phyloP scores from a whole-genome alignment of 2,329 filamentous ascomycete genomes.

The Ophiosphaerella herpotricha region DNA sequence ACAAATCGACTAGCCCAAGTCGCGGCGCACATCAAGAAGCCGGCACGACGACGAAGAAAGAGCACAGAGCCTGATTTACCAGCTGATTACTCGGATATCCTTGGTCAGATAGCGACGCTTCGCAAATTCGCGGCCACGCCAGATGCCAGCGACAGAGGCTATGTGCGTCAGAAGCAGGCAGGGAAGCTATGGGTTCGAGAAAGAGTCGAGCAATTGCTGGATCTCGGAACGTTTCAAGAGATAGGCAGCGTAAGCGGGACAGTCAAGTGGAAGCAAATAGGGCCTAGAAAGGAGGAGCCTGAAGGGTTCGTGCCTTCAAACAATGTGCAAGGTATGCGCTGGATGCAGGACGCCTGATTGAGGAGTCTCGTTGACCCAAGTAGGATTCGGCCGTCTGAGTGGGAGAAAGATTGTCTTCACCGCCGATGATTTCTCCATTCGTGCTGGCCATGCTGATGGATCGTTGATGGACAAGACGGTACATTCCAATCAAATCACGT shows the following conservation, averaged over 20 bases:
- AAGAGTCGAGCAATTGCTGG: constrained; percentile 62
- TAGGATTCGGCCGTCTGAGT: constrained; percentile 56
- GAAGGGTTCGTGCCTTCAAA: constrained; percentile 62
- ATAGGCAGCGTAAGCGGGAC: constrained; percentile 65
- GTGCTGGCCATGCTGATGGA: constrained; percentile 68
- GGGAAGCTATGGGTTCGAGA: constrained; percentile 70
- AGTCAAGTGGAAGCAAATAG: constrained; percentile 60
- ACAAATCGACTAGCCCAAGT: constrained; percentile 55
- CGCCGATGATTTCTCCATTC: constrained; percentile 66
- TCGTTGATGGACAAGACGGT: constrained; percentile 61
- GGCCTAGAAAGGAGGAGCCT: constrained; percentile 53
- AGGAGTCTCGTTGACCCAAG: constrained; percentile 1
- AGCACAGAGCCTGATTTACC: constrained; percentile 53
- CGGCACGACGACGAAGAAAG: constrained; percentile 44
- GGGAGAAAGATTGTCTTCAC: constrained; percentile 64
- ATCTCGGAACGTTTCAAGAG: constrained; percentile 61
- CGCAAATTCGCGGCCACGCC: constrained; percentile 60
- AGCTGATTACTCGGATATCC: constrained; percentile 65
- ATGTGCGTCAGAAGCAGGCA: constrained; percentile 65
- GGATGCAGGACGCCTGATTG: neutral
- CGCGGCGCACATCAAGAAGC: constrained; percentile 50
- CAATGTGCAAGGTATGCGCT: constrained; percentile 59
- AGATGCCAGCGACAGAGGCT: constrained; percentile 59
- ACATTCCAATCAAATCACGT: neutral
- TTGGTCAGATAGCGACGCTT: constrained; percentile 60